phyloP scores from a whole-genome alignment of 2,329 filamentous ascomycete species.

The Claviceps cyperi region DNA sequence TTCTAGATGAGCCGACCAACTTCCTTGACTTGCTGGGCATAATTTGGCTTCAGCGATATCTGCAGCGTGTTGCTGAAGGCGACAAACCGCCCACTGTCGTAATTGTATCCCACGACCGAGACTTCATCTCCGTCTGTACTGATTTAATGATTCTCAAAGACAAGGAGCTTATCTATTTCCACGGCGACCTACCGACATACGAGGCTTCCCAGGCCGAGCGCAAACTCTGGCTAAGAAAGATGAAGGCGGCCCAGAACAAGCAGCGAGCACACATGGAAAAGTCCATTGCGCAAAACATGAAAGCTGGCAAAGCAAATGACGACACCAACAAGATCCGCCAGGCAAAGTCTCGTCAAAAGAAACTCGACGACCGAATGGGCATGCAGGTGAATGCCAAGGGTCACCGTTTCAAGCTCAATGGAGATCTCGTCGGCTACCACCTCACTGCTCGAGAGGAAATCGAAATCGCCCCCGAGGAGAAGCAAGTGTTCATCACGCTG shows the following conservation, averaged over 20 bases:
- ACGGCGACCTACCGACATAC: conserved; percentile 59
- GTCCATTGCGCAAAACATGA: conserved; percentile 60
- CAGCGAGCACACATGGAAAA: conserved; percentile 71
- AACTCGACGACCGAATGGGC: conserved; percentile 68
- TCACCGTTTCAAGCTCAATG: conserved; percentile 65
- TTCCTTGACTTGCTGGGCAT: conserved; percentile 73
- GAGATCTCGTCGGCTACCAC: conserved; percentile 53
- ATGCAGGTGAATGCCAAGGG: conserved; percentile 59
- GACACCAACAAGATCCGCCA: conserved; percentile 80
- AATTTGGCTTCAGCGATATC: conserved; percentile 67
- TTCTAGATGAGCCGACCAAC: conserved; percentile 80
- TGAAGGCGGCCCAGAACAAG: conserved; percentile 71
- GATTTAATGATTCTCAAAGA: conserved; percentile 66
- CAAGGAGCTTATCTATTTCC: conserved; percentile 57
- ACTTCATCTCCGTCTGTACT: conserved; percentile 64
- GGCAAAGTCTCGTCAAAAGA: conserved; percentile 72
- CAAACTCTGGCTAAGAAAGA: conserved; percentile 51
- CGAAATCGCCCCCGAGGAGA: conserved; percentile 51
- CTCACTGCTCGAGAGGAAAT: conserved; percentile 48
- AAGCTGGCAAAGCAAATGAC: conserved; percentile 59
- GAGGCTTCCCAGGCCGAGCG: conserved; percentile 54
- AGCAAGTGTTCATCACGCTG: conserved; percentile 40
- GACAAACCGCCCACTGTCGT: conserved; percentile 51
- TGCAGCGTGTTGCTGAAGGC: conserved; percentile 40
- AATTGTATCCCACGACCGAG: conserved; percentile 71